phyloP scores from a whole-genome alignment of 2,329 filamentous ascomycete genomes.

The Cercospora nicotianae region DNA sequence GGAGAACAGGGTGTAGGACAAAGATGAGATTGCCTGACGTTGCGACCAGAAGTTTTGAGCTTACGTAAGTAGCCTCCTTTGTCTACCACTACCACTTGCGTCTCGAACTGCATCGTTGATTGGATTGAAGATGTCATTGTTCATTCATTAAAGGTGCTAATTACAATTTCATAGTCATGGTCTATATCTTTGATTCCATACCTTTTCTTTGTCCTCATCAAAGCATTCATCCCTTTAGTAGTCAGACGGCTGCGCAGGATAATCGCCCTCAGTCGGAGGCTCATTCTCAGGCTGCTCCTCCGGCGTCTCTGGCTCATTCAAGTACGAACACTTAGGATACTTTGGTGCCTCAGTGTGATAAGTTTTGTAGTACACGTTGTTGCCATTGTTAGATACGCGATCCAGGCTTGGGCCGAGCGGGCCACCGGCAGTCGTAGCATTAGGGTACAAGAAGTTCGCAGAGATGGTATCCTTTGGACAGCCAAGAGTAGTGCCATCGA shows the following conservation, averaged over 20 bases:
- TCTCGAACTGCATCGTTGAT: background rate
- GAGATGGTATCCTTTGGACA: slow-evolving; percentile 36
- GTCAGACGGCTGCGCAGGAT: background rate
- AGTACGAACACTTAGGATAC: slow-evolving; percentile 24
- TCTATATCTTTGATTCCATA: background rate
- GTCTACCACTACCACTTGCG: background rate
- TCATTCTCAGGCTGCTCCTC: background rate
- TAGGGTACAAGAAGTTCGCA: slow-evolving; percentile 37
- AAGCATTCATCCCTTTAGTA: too few species aligned
- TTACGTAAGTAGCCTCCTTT: background rate
- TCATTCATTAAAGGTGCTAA: background rate
- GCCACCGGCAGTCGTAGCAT: slow-evolving; percentile 34
- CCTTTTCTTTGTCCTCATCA: background rate
- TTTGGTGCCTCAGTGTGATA: slow-evolving; percentile 37
- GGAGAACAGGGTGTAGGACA: background rate
- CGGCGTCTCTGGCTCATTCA: background rate
- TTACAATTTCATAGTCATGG: background rate
- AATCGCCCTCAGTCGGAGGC: background rate
- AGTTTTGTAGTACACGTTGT: slow-evolving; percentile 41
- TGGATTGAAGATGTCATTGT: background rate
- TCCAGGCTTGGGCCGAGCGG: slow-evolving; percentile 34
- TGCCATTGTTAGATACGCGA: slow-evolving; percentile 34
- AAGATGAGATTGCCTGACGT: background rate
- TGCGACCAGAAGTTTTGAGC: background rate
- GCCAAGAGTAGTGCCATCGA: slow-evolving; percentile 38